phyloP scores from a whole-genome alignment of 108 stramenopile genomes.

The Nannochloropsis granulata region DNA sequence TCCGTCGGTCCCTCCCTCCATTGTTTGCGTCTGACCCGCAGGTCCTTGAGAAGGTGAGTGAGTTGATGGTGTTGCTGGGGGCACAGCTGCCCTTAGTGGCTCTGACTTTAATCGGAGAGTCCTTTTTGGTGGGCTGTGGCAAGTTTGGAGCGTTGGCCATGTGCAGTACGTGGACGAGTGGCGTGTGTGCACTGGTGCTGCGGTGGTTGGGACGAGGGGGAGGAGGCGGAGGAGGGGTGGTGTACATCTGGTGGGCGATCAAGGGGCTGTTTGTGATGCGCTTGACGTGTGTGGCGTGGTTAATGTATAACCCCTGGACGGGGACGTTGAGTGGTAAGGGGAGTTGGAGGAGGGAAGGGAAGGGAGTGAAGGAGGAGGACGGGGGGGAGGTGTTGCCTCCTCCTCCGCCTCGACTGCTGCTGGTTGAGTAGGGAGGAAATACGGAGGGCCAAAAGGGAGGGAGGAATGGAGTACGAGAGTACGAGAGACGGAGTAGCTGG shows the following conservation, averaged over 20 bases:
- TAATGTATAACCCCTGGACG: neutral
- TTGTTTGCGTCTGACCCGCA: constrained; percentile 8
- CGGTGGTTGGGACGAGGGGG: neutral
- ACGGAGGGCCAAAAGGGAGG: neutral
- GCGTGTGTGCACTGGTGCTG: neutral
- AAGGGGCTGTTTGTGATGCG: neutral
- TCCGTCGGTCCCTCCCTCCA: neutral
- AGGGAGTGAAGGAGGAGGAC: neutral
- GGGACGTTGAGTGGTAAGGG: neutral
- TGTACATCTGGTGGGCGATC: neutral
- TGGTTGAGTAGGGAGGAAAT: neutral
- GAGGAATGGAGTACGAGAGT: no score
- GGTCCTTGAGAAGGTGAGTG: neutral
- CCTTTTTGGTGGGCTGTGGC: constrained; percentile 6
- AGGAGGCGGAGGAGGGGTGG: neutral
- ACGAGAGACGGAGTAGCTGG: no score
- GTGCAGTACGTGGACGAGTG: neutral
- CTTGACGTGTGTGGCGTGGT: neutral
- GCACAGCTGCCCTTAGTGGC: constrained; percentile 19
- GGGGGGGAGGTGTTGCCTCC: neutral
- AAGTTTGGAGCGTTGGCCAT: neutral
- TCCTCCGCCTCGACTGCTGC: neutral
- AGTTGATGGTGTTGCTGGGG: constrained; percentile 5
- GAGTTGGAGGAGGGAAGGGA: neutral
- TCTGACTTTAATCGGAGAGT: constrained; percentile 16